phyloP scores from a whole-genome alignment of 2,329 filamentous ascomycete species.

The Claviceps digitariae region DNA sequence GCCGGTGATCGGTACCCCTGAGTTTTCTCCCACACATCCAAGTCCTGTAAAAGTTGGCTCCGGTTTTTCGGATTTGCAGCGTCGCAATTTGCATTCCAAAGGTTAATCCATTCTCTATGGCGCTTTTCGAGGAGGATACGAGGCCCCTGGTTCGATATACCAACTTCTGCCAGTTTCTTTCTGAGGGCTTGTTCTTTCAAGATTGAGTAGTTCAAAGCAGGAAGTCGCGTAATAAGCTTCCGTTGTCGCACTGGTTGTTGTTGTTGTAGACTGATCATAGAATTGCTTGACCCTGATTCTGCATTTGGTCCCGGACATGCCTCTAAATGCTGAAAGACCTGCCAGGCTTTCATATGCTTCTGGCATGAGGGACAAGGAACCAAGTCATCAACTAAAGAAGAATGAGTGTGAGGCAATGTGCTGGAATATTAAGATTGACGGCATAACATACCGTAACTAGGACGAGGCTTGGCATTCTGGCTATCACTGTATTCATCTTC shows the following conservation, averaged over 20 bases:
- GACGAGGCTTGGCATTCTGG: constrained; percentile 17
- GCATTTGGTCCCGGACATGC: constrained; percentile 33
- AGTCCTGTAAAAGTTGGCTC: constrained; percentile 57
- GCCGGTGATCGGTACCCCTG: constrained; percentile 49
- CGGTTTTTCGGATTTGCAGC: constrained; percentile 59
- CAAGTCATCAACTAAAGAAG: constrained; percentile 50
- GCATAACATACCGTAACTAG: constrained; percentile 14
- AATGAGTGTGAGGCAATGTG: neutral
- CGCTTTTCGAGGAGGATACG: constrained; percentile 60
- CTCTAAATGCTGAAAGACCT: constrained; percentile 73
- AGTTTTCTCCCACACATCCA: constrained; percentile 78
- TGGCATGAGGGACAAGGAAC: constrained; percentile 75
- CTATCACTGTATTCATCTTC: constrained; percentile 13
- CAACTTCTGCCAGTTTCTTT: constrained; percentile 70
- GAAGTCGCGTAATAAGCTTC: constrained; percentile 44
- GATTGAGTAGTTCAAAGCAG: constrained; percentile 74
- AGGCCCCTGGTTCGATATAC: constrained; percentile 57
- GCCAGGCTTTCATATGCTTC: constrained; percentile 62
- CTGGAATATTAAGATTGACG: neutral
- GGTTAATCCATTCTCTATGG: constrained; percentile 84
- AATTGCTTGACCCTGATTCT: neutral
- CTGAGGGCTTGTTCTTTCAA: constrained; percentile 66
- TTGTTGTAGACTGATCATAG: constrained; percentile 11
- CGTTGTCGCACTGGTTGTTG: constrained; percentile 7
- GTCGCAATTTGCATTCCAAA: constrained; percentile 97